Conservation (phyloP, 805 yeast species). For the Candida peoriensis region DNA sequence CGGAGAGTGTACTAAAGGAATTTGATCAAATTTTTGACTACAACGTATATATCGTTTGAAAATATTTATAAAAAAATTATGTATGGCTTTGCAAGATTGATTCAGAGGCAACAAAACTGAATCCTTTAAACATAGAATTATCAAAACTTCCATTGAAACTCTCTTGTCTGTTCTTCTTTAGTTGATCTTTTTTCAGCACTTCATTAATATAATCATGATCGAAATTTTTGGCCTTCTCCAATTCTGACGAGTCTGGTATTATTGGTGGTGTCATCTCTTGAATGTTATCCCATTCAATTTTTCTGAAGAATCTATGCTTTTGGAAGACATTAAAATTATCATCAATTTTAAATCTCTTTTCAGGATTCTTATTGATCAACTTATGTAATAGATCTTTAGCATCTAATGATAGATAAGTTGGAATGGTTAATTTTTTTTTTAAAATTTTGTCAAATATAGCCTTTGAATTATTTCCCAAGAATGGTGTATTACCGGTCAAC, state of each 20-base stretch:
- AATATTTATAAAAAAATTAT: too few relatives aligned
- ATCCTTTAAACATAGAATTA: constrained; percentile 33
- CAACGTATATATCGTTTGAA: constrained; percentile 41
- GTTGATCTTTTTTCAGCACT: constrained; percentile 21
- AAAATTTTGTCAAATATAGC: constrained; percentile 64
- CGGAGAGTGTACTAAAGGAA: constrained; percentile 46
- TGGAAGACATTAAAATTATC: constrained; percentile 35
- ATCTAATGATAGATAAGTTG: constrained; percentile 65
- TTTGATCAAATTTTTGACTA: constrained; percentile 26
- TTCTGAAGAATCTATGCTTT: constrained; percentile 70
- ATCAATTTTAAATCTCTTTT: constrained; percentile 60
- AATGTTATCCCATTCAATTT: constrained; percentile 61
- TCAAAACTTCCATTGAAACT: constrained; percentile 5
- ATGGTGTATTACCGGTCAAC: constrained; percentile 80
- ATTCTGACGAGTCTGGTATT: constrained; percentile 67
- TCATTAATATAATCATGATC: constrained; percentile 68
- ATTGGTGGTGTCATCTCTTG: constrained; percentile 60
- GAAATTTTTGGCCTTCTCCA: constrained; percentile 77
- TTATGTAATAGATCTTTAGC: constrained; percentile 69
- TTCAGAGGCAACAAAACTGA: constrained; percentile 39
- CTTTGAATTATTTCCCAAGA: constrained; percentile 69
- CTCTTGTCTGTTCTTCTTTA: neutral
- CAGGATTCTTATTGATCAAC: constrained; percentile 63
- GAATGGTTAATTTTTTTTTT: constrained; percentile 56
- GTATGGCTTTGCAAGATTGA: neutral